These are phyloP conservation scores for Bipolaris victoriae DNA, from an alignment of 2,329 filamentous ascomycete genomes.

Conservation along the genomic window DNA sequence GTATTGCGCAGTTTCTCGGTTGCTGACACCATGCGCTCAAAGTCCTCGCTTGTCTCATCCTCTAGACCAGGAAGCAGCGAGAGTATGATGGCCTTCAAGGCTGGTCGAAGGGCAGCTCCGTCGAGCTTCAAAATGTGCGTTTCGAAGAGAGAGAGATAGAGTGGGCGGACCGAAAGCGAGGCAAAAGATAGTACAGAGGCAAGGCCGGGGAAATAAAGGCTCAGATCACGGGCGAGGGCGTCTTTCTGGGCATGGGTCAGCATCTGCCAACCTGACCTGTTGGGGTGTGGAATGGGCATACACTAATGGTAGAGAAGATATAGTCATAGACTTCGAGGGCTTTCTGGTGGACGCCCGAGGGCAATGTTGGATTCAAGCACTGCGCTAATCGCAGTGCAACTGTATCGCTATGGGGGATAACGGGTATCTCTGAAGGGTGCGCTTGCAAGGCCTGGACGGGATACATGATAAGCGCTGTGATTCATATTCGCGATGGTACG, in stretches of 20 bases:
- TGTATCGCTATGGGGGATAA: conserved; percentile 79
- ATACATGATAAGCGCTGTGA: conserved; percentile 32
- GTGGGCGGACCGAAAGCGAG: conserved; percentile 84
- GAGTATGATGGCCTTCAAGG: conserved; percentile 87
- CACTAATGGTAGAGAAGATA: conserved; percentile 85
- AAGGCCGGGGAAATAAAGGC: conserved; percentile 87
- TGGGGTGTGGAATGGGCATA: conserved; percentile 41
- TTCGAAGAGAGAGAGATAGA: conserved; percentile 85
- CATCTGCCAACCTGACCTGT: conserved; percentile 15
- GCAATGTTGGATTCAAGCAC: conserved; percentile 90
- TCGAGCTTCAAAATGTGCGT: conserved; percentile 77
- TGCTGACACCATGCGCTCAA: conserved; percentile 82
- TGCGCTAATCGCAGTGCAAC: conserved; percentile 92
- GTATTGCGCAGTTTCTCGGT: conserved; percentile 77
- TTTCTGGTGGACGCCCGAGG: conserved; percentile 97
- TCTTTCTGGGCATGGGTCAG: conserved; percentile 59
- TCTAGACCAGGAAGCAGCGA: conserved; percentile 90
- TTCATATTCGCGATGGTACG: conserved; percentile 16
- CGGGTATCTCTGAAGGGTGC: conserved; percentile 72
- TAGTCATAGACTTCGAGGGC: conserved; percentile 91
- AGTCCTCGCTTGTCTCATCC: conserved; percentile 96
- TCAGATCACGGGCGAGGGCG: conserved; percentile 79
- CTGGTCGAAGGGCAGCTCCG: conserved; percentile 75
- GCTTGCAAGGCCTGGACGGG: conserved; percentile 78
- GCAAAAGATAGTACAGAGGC: conserved; percentile 91